These are phyloP conservation scores for Sedum album DNA, from an alignment of 164 flowering plant species.

Conservation along the genomic window DNA sequence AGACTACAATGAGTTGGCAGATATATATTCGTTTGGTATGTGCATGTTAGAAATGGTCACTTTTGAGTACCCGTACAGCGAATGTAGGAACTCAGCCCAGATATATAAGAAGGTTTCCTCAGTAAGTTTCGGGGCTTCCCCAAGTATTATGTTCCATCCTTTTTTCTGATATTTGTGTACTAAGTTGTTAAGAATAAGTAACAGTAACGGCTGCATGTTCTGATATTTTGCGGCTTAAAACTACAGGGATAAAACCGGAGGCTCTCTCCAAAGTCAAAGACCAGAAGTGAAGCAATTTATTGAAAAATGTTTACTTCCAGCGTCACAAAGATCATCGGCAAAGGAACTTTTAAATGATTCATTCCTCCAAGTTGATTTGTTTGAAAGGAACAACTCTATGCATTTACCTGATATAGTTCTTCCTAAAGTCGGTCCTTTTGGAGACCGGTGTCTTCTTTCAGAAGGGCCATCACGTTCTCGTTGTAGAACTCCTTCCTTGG, in stretches of 20 bases:
- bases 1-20: too few relatives aligned
- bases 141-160: background rate
- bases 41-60: too few relatives aligned
- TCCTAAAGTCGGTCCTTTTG: too few relatives aligned
- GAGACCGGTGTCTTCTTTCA: too few relatives aligned
- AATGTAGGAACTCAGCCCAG: conserved; percentile 10
- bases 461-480: too few relatives aligned
- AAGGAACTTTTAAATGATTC: conserved; percentile 56
- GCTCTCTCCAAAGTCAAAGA: conserved; percentile 2
- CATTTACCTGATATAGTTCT: conserved; percentile 32
- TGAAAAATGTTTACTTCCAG: too few relatives aligned
- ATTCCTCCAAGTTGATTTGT: conserved; percentile 43
- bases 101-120: conserved; percentile 10
- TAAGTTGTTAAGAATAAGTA: background rate
- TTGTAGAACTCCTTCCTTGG: too few relatives aligned
- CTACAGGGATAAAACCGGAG: too few relatives aligned
- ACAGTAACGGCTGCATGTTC: background rate
- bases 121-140: too few relatives aligned
- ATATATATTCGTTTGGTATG: too few relatives aligned
- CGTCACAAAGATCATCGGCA: too few relatives aligned
- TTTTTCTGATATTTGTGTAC: background rate
- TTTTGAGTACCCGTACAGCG: conserved; percentile 12
- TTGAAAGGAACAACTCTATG: conserved; percentile 18
- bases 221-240: background rate
- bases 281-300: background rate